phyloP scores from a whole-genome alignment of 2,329 filamentous ascomycete genomes.

The Lojkania enalia region DNA sequence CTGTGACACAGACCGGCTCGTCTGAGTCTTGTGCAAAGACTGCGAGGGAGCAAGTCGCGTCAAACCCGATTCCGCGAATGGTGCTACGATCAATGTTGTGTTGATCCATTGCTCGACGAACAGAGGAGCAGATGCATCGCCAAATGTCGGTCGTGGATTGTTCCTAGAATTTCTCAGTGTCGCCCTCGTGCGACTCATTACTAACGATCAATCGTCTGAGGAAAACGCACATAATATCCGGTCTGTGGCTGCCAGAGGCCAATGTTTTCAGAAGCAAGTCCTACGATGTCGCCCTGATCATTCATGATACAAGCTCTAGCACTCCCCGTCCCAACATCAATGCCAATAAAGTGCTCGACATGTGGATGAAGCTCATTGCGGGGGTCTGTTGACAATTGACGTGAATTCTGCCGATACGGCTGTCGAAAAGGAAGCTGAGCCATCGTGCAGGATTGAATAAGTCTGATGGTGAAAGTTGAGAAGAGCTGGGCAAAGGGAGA shows the following conservation, averaged over 20 bases:
- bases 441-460: conserved; percentile 18
- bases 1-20: conserved; percentile 88
- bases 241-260: conserved; percentile 58
- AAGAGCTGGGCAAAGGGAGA: conserved; percentile 1
- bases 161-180: conserved; percentile 60
- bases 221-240: conserved; percentile 55
- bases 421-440: conserved; percentile 32
- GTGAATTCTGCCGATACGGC: conserved; percentile 40
- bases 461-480: conserved; percentile 1
- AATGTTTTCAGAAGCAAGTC: conserved; percentile 57
- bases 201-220: background rate
- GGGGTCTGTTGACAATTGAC: conserved; percentile 54
- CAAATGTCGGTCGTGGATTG: conserved; percentile 99
- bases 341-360: conserved; percentile 72
- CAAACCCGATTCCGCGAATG: conserved; percentile 92
- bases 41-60: conserved; percentile 95
- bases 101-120: conserved; percentile 79
- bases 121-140: conserved; percentile 88
- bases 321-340: conserved; percentile 95
- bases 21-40: conserved; percentile 89
- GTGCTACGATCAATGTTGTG: conserved; percentile 74
- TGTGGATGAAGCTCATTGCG: conserved; percentile 62
- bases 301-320: conserved; percentile 96
- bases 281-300: conserved; percentile 81
- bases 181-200: conserved; percentile 1